Percentiles rank a stretch among this genome's conserved stretches.
Conservation (phyloP, 352 stramenopile species). For the Pythium volutum region DNA sequence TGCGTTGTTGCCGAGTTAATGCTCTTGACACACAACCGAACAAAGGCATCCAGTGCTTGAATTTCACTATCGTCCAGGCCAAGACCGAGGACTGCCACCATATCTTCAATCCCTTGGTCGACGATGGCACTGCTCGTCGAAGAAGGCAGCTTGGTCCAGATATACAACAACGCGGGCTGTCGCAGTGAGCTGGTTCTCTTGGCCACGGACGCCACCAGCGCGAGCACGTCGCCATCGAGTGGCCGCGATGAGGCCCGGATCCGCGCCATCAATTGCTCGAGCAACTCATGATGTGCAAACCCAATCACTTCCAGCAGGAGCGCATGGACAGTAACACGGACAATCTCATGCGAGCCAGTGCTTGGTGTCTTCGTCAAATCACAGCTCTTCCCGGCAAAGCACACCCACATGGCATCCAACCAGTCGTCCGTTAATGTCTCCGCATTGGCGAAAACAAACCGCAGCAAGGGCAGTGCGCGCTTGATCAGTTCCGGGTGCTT, state of each 20-base stretch:
- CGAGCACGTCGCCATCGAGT: constrained; percentile 13
- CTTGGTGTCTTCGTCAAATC: background rate
- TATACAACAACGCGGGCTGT: constrained; percentile 35
- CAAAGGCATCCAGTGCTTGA: constrained; percentile 10
- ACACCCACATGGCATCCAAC: constrained; percentile 55
- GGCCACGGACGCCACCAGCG: constrained; percentile 2
- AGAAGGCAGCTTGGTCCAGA: constrained; percentile 33
- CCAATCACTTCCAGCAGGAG: constrained; percentile 54
- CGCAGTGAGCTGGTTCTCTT: constrained; percentile 19
- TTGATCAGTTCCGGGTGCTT: constrained; percentile 75
- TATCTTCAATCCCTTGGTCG: constrained; percentile 13
- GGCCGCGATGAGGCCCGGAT: constrained; percentile 7
- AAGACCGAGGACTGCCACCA: constrained; percentile 22
- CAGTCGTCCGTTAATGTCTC: constrained; percentile 15
- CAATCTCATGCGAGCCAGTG: constrained; percentile 35
- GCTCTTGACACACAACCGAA: constrained; percentile 16
- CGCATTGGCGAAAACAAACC: constrained; percentile 35
- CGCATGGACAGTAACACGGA: constrained; percentile 36
- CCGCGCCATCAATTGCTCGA: constrained; percentile 30
- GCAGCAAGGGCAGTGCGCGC: constrained; percentile 51
- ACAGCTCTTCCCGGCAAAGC: constrained; percentile 34
- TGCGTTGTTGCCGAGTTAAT: background rate
- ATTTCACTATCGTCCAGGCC: background rate
- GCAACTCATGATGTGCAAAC: constrained; percentile 34
- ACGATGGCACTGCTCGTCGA: background rate